A percentile compares a stretch with the other conserved stretches of the same genome.
phyloP scores from a whole-genome alignment of 805 yeast genomes.

The Saturnispora kantuleensis region DNA sequence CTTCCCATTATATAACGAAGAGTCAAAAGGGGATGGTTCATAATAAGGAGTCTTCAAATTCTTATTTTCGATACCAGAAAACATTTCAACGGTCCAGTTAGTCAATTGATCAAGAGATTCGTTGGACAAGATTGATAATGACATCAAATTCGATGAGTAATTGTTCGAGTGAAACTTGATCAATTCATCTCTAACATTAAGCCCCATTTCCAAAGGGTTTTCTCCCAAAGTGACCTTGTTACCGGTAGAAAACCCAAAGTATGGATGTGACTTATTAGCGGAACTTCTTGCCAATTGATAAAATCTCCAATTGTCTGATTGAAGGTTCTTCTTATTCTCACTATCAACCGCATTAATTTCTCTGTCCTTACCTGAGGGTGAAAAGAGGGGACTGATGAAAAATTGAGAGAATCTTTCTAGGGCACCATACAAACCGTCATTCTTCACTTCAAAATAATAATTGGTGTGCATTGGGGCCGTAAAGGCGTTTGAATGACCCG shows the following conservation, averaged over 20 bases:
- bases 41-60: slow-evolving; percentile 36
- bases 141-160: slow-evolving; percentile 86
- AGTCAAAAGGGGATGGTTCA: slow-evolving; percentile 36
- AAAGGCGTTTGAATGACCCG: slow-evolving; percentile 87
- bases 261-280: slow-evolving; percentile 72
- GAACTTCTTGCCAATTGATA: slow-evolving; percentile 73
- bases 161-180: slow-evolving; percentile 60
- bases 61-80: slow-evolving; percentile 51
- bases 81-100: slow-evolving; percentile 57
- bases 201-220: slow-evolving; percentile 46
- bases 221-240: slow-evolving; percentile 65
- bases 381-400: slow-evolving; percentile 76
- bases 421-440: slow-evolving; percentile 74
- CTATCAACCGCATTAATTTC: slow-evolving; percentile 94
- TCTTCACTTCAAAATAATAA: slow-evolving; percentile 77
- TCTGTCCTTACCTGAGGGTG: slow-evolving; percentile 66
- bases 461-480: slow-evolving; percentile 85
- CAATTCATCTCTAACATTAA: slow-evolving; percentile 74
- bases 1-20: slow-evolving; percentile 39
- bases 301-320: slow-evolving; percentile 81
- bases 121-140: slow-evolving; percentile 72
- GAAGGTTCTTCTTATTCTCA: slow-evolving; percentile 90
- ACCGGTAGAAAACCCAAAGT: slow-evolving; percentile 84
- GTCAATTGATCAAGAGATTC: slow-evolving; percentile 67
- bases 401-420: slow-evolving; percentile 89